A percentile compares a stretch with the other conserved stretches of the same genome.
These are phyloP conservation scores for Pachyrhizus erosus DNA, from an alignment of 306 rosid genomes.

Conservation along the genomic window DNA sequence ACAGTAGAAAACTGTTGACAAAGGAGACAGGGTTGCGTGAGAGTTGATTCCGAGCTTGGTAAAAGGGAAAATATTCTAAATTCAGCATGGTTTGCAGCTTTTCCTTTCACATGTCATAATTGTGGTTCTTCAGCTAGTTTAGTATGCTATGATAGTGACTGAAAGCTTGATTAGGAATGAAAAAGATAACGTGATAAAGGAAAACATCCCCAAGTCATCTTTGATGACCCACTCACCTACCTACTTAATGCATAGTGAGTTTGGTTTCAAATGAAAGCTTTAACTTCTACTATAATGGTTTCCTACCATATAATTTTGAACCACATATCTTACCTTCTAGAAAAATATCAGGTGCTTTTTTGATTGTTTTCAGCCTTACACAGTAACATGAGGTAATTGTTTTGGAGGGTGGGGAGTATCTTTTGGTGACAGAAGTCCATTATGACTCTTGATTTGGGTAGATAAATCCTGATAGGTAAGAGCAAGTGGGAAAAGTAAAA, in stretches of 20 bases:
- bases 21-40: slow-evolving; percentile 33
- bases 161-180: slow-evolving; percentile 32
- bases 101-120: slow-evolving; percentile 48
- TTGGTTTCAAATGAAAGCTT: slow-evolving; percentile 32
- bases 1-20: slow-evolving; percentile 51
- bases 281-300: slow-evolving; percentile 24
- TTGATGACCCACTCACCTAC: slow-evolving; percentile 50
- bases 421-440: neutral
- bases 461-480: slow-evolving; percentile 36
- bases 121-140: slow-evolving; percentile 32
- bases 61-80: slow-evolving; percentile 45
- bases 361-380: slow-evolving; percentile 21
- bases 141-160: slow-evolving; percentile 43
- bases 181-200: slow-evolving; percentile 34
- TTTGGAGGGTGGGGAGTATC: neutral
- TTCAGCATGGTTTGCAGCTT: slow-evolving; percentile 24
- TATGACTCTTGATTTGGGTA: slow-evolving; percentile 36
- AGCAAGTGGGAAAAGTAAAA: slow-evolving; percentile 56
- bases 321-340: slow-evolving; percentile 21
- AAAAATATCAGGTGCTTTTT: slow-evolving; percentile 32
- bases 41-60: slow-evolving; percentile 36
- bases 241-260: slow-evolving; percentile 10
- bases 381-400: slow-evolving; percentile 28
- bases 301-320: slow-evolving; percentile 6
- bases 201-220: slow-evolving; percentile 37